phyloP scores from a whole-genome alignment of 1,139 yeast genomes.

The Protomyces lactucae-debilis region DNA sequence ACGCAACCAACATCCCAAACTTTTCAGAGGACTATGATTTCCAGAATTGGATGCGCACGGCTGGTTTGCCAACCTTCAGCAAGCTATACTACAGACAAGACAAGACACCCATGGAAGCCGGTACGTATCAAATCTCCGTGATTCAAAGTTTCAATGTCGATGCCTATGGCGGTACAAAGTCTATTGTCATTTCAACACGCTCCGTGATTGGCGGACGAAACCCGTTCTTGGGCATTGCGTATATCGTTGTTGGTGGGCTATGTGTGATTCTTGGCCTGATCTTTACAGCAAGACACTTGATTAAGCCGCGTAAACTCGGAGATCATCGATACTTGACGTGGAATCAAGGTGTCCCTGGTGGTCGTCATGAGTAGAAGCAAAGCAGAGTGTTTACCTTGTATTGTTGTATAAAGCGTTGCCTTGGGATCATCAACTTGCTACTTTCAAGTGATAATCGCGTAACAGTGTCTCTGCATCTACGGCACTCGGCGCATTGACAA shows the following conservation, averaged over 20 bases:
- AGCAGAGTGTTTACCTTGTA: background rate
- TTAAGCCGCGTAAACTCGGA: slow-evolving; percentile 70
- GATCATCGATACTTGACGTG: slow-evolving; percentile 68
- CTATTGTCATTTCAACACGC: slow-evolving; percentile 71
- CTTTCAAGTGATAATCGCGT: slow-evolving; percentile 47
- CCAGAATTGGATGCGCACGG: slow-evolving; percentile 97
- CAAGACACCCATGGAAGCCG: slow-evolving; percentile 53
- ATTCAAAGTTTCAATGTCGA: slow-evolving; percentile 62
- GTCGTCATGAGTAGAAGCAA: background rate
- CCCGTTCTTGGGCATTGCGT: slow-evolving; percentile 76
- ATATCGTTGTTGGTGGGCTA: slow-evolving; percentile 92
- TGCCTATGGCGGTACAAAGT: slow-evolving; percentile 76
- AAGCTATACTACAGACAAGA: slow-evolving; percentile 80
- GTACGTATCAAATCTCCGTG: slow-evolving; percentile 65
- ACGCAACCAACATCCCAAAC: slow-evolving; percentile 71
- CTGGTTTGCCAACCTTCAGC: slow-evolving; percentile 80
- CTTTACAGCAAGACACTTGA: slow-evolving; percentile 56
- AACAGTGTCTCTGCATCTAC: slow-evolving; percentile 50
- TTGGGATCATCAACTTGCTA: background rate
- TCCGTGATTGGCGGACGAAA: slow-evolving; percentile 90
- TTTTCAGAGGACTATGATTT: slow-evolving; percentile 58
- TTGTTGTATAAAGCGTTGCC: background rate
- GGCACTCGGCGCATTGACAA: slow-evolving; percentile 76
- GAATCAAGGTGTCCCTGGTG: slow-evolving; percentile 36
- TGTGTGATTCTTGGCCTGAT: slow-evolving; percentile 59